Conservation (phyloP, 2,329 filamentous ascomycete species). For the Lachnellula occidentalis region DNA sequence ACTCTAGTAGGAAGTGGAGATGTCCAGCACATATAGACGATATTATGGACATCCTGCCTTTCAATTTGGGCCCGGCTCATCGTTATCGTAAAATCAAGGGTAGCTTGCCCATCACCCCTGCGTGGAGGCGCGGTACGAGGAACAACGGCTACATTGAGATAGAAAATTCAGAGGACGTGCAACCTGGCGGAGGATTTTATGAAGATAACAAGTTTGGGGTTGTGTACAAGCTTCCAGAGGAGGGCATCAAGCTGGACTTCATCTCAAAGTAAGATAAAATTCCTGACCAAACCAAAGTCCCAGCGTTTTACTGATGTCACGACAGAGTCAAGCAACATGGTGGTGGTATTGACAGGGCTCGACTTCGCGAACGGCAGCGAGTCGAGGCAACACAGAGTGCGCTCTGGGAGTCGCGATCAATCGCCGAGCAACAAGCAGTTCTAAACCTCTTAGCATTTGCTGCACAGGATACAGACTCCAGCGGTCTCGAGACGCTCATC, state of each 20-base stretch:
- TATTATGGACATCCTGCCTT: slow-evolving; percentile 56
- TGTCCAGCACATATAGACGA: slow-evolving; percentile 85
- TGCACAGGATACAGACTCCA: slow-evolving; percentile 42
- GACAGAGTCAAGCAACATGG: slow-evolving; percentile 17
- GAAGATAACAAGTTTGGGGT: slow-evolving; percentile 58
- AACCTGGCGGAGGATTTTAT: slow-evolving; percentile 43
- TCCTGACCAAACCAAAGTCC: not conserved
- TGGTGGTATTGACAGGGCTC: slow-evolving; percentile 5
- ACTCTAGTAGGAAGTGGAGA: slow-evolving; percentile 69
- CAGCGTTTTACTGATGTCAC: slow-evolving; percentile 9
- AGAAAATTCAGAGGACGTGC: slow-evolving; percentile 49
- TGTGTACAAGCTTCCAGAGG: slow-evolving; percentile 57
- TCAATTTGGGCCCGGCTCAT: slow-evolving; percentile 53
- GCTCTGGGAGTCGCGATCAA: slow-evolving; percentile 15
- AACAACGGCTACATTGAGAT: slow-evolving; percentile 72
- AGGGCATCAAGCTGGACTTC: slow-evolving; percentile 66
- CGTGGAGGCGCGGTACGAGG: slow-evolving; percentile 56
- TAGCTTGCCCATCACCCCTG: slow-evolving; percentile 45
- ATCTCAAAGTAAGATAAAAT: slow-evolving; percentile 50
- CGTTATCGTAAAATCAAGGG: slow-evolving; percentile 56
- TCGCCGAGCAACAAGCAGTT: slow-evolving; percentile 61
- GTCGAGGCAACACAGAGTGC: slow-evolving; percentile 5
- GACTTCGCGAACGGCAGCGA: slow-evolving; percentile 11
- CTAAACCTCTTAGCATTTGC: slow-evolving; percentile 57
- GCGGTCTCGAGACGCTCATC: slow-evolving; percentile 42